Conservation (phyloP, 495 filamentous ascomycete genomes). For the Penicillium odoratum region DNA sequence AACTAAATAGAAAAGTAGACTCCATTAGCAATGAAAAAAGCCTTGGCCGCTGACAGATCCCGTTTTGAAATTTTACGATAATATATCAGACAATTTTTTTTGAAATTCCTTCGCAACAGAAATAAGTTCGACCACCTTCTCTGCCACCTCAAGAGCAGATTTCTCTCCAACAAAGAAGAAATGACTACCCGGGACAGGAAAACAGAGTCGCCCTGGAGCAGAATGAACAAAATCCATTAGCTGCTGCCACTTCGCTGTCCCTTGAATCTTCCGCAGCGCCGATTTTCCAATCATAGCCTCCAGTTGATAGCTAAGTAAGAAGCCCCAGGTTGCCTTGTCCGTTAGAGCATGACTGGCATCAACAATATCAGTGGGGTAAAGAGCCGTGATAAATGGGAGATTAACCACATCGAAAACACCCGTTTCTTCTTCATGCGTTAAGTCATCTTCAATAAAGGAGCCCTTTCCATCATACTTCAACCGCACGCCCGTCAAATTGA, state of each 20-base stretch:
- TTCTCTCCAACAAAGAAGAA: constrained; percentile 29
- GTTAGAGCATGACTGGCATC: constrained; percentile 22
- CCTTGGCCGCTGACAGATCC: neutral
- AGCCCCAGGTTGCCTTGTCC: constrained; percentile 21
- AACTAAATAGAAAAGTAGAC: too few relatives aligned
- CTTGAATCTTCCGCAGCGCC: constrained; percentile 8
- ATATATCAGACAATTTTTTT: neutral
- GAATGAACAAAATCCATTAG: constrained; percentile 20
- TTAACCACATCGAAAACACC: constrained; percentile 19
- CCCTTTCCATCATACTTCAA: constrained; percentile 15
- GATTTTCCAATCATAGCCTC: constrained; percentile 14
- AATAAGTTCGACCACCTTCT: constrained; percentile 11
- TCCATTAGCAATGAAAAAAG: too few relatives aligned
- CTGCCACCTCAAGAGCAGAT: constrained; percentile 19
- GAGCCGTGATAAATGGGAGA: constrained; percentile 17
- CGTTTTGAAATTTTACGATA: neutral
- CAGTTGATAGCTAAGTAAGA: constrained; percentile 20
- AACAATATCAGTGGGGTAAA: constrained; percentile 13
- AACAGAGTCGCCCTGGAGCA: constrained; percentile 18
- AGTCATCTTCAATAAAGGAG: constrained; percentile 13
- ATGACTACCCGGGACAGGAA: constrained; percentile 22
- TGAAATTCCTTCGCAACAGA: constrained; percentile 4
- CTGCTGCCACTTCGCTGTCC: constrained; percentile 15
- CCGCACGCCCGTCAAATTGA: constrained; percentile 20
- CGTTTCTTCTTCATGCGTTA: constrained; percentile 23